These are phyloP conservation scores for Paramarasmius palmivorus DNA, from an alignment of 1,284 basidiomycete genomes.

Conservation along the genomic window DNA sequence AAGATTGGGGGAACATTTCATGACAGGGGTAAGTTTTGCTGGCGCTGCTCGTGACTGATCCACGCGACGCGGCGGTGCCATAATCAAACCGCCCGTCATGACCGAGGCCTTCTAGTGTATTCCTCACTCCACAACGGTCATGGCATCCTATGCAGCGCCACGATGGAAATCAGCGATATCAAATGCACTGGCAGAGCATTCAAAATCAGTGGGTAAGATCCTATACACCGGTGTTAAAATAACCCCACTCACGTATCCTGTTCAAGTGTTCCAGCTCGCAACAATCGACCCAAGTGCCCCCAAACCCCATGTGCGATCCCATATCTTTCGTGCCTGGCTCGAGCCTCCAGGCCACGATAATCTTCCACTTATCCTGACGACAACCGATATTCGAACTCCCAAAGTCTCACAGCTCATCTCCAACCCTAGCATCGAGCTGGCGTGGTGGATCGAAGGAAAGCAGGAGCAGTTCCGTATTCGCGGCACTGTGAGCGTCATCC, in stretches of 20 bases:
- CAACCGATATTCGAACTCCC: slow-evolving; percentile 62
- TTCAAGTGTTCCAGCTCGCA: slow-evolving; percentile 59
- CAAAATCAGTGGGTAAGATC: slow-evolving; percentile 43
- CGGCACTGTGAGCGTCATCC: slow-evolving; percentile 50
- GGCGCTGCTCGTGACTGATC: no score
- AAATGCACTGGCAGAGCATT: slow-evolving; percentile 44
- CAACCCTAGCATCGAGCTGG: slow-evolving; percentile 48
- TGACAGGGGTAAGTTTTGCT: no score
- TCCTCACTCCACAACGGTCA: no score
- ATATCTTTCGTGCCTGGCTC: slow-evolving; percentile 57
- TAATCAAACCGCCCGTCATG: no score
- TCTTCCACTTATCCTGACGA: slow-evolving; percentile 55
- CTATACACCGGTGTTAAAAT: no score
- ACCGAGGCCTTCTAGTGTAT: no score
- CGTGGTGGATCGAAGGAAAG: slow-evolving; percentile 60
- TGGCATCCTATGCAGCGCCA: slow-evolving; percentile 24
- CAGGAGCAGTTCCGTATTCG: slow-evolving; percentile 62
- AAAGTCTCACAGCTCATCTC: slow-evolving; percentile 54
- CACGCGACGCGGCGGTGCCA: no score
- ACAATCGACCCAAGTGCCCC: slow-evolving; percentile 45
- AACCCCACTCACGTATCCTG: no score
- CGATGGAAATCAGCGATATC: slow-evolving; percentile 53
- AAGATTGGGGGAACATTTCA: no score
- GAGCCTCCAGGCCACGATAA: slow-evolving; percentile 35
- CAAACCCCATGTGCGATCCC: slow-evolving; percentile 58